A percentile compares a stretch with the other conserved stretches of the same genome.
Evolutionary conservation across 345 rosid genomes (phyloP).

Genomic region (Geranium brycei): DNA sequence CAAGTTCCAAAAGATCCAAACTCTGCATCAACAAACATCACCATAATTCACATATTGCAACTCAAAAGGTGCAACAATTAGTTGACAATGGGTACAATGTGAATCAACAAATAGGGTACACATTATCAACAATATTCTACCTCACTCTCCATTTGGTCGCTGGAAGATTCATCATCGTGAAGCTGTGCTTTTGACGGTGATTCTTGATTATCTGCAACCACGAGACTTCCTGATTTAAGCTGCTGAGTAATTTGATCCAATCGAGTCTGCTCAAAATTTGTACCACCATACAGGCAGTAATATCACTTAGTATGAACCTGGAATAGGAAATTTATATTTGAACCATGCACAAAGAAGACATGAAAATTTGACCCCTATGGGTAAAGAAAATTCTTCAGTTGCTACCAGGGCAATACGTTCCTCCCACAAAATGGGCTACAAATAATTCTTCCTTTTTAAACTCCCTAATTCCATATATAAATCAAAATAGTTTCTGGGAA

Average conservation of each 20-base stretch:
- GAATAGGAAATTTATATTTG: constrained; percentile 51
- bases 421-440: constrained; percentile 26
- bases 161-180: constrained; percentile 18
- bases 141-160: constrained; percentile 21
- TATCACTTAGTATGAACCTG: constrained; percentile 62
- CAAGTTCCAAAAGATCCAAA: constrained; percentile 48
- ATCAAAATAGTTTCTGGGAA: neutral
- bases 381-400: constrained; percentile 23
- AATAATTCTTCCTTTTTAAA: constrained; percentile 21
- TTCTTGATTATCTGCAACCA: constrained; percentile 21
- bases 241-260: constrained; percentile 58
- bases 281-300: constrained; percentile 37
- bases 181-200: constrained; percentile 19
- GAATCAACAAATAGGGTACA: neutral
- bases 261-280: constrained; percentile 86
- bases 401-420: constrained; percentile 26
- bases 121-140: constrained; percentile 17
- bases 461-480: neutral
- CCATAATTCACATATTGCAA: constrained; percentile 1
- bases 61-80: neutral
- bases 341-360: constrained; percentile 39
- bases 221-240: constrained; percentile 46
- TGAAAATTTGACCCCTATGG: constrained; percentile 31
- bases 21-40: constrained; percentile 32
- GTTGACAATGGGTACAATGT: neutral